phyloP scores from a whole-genome alignment of 371 early-diverging fungal genomes.

The Pancytospora epiphaga region DNA sequence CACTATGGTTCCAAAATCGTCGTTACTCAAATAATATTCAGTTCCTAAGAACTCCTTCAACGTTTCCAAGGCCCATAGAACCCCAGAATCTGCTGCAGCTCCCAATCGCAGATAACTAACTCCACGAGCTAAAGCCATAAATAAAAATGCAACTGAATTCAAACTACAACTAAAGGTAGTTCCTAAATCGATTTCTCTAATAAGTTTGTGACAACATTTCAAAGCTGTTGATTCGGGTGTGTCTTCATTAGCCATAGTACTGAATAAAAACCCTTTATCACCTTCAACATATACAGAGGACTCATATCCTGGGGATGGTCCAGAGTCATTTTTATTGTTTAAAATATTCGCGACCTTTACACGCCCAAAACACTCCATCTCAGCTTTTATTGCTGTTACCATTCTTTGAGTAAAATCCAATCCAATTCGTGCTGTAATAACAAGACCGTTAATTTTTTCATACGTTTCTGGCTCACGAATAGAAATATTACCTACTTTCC shows the following conservation, averaged over 20 bases:
- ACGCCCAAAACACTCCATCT: slow-evolving; percentile 76
- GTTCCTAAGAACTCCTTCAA: slow-evolving; percentile 2
- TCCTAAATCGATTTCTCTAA: slow-evolving; percentile 26
- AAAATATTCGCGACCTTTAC: slow-evolving; percentile 88
- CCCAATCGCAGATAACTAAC: slow-evolving; percentile 24
- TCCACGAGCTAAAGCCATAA: slow-evolving; percentile 20
- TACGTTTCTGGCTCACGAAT: slow-evolving; percentile 68
- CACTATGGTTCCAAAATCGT: background rate
- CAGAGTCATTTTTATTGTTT: slow-evolving; percentile 80
- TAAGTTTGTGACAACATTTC: slow-evolving; percentile 3
- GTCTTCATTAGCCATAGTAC: background rate
- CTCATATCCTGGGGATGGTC: slow-evolving; percentile 61
- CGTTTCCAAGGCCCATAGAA: background rate
- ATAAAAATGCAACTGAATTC: slow-evolving; percentile 11
- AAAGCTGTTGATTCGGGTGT: slow-evolving; percentile 22
- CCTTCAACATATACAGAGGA: slow-evolving; percentile 37
- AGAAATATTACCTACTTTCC: slow-evolving; percentile 69
- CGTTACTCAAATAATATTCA: slow-evolving; percentile 8
- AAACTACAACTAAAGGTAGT: slow-evolving; percentile 38
- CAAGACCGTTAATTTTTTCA: slow-evolving; percentile 83
- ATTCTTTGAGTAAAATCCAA: slow-evolving; percentile 82
- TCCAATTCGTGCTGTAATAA: slow-evolving; percentile 73
- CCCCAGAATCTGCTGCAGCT: background rate
- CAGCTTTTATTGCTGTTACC: slow-evolving; percentile 72
- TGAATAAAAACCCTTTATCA: slow-evolving; percentile 40